These are phyloP conservation scores for Calocybe gangraenosa DNA, from an alignment of 768 basidiomycete species.

Conservation along the genomic window DNA sequence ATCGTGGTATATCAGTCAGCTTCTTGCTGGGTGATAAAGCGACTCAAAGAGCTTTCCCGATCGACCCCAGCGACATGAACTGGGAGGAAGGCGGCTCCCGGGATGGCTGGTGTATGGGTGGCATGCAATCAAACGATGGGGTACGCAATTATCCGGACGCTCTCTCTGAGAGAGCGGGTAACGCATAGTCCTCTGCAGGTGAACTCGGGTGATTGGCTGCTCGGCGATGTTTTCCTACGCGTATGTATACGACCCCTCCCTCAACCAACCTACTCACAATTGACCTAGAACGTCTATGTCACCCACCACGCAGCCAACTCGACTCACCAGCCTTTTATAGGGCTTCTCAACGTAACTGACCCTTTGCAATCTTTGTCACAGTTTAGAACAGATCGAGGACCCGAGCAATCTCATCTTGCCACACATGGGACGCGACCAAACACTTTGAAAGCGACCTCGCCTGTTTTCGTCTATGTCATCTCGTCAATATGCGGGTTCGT, in stretches of 20 bases:
- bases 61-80: slow-evolving; percentile 50
- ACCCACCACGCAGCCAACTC: slow-evolving; percentile 40
- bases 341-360: slow-evolving; percentile 27
- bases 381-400: slow-evolving; percentile 39
- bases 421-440: slow-evolving; percentile 6
- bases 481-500: slow-evolving; percentile 12
- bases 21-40: slow-evolving; percentile 39
- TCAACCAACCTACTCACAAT: too few relatives aligned
- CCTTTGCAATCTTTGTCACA: slow-evolving; percentile 17
- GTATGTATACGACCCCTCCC: slow-evolving; percentile 19
- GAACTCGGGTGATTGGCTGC: slow-evolving; percentile 54
- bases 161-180: not conserved
- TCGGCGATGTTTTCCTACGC: slow-evolving; percentile 56
- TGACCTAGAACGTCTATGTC: slow-evolving; percentile 47
- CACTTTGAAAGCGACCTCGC: not conserved
- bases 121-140: slow-evolving; percentile 49
- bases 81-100: slow-evolving; percentile 39
- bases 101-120: slow-evolving; percentile 52
- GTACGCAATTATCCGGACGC: slow-evolving; percentile 23
- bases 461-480: slow-evolving; percentile 6
- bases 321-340: slow-evolving; percentile 37
- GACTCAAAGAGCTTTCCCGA: slow-evolving; percentile 23
- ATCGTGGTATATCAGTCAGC: slow-evolving; percentile 40
- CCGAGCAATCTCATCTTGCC: slow-evolving; percentile 22
- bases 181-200: slow-evolving; percentile 13